phyloP scores from a whole-genome alignment of 2,329 filamentous ascomycete species.

The Cladosporium sphaerospermum region DNA sequence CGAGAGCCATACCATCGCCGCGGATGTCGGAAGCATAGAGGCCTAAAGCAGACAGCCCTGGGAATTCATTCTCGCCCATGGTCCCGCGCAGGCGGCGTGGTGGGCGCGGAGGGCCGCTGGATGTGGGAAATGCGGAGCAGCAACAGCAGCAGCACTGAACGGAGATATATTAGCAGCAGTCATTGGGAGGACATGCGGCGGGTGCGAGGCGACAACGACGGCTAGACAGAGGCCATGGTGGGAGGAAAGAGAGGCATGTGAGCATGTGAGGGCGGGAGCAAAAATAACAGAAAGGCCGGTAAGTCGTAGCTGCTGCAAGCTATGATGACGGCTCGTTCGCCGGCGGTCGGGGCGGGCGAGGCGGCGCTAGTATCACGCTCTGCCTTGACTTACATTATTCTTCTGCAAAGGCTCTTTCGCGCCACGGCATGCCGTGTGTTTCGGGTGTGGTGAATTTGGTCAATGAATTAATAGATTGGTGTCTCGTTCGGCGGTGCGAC shows the following conservation, averaged over 20 bases:
- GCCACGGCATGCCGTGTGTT: too few relatives aligned
- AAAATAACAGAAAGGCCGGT: too few relatives aligned
- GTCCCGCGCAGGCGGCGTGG: constrained; percentile 6
- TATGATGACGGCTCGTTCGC: too few relatives aligned
- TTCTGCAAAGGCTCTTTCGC: too few relatives aligned
- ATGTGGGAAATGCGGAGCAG: constrained; percentile 3
- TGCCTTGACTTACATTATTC: too few relatives aligned
- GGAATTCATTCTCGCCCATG: constrained; percentile 42
- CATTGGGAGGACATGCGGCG: constrained; percentile 2
- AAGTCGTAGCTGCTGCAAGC: too few relatives aligned
- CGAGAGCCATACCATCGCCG: constrained; percentile 50
- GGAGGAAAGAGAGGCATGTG: background rate
- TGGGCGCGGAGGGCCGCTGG: constrained; percentile 1
- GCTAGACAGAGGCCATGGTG: constrained; percentile 4
- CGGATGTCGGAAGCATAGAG: constrained; percentile 54
- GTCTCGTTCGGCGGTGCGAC: too few relatives aligned
- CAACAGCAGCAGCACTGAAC: constrained; percentile 7
- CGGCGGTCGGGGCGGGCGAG: too few relatives aligned
- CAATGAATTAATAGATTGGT: too few relatives aligned
- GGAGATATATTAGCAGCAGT: constrained; percentile 7
- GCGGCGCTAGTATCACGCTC: too few relatives aligned
- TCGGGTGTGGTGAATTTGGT: too few relatives aligned
- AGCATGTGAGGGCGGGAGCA: too few relatives aligned
- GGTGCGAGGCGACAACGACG: background rate
- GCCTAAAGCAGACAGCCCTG: constrained; percentile 50